phyloP scores from a whole-genome alignment of 2,329 filamentous ascomycete species.

The Alternaria triticimaculans region DNA sequence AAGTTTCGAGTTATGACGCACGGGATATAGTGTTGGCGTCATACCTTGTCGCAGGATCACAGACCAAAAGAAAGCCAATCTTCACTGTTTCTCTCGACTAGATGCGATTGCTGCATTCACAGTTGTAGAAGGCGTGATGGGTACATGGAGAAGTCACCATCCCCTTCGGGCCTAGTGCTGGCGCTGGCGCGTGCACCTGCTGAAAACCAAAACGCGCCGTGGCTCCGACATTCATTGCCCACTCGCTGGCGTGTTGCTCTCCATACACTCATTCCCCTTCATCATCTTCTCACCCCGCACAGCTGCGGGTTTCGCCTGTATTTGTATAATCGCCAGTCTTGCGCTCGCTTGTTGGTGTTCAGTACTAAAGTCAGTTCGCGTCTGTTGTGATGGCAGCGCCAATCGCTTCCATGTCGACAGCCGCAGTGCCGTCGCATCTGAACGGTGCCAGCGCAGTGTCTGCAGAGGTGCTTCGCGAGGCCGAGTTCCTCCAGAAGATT shows the following conservation, averaged over 20 bases:
- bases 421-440: conserved; percentile 34
- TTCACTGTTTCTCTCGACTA: not conserved
- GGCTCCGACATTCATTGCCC: conserved; percentile 7
- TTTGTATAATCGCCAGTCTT: conserved; percentile 30
- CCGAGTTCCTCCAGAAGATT: conserved; percentile 73
- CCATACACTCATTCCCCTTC: conserved; percentile 30
- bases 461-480: conserved; percentile 52
- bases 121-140: conserved; percentile 13
- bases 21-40: not conserved
- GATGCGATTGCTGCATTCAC: conserved; percentile 11
- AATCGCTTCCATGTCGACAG: conserved; percentile 40
- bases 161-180: conserved; percentile 25
- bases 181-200: conserved; percentile 12
- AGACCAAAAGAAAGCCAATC: not conserved
- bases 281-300: conserved; percentile 27
- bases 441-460: conserved; percentile 48
- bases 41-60: not conserved
- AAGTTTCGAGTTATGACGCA: not conserved
- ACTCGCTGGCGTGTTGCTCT: conserved; percentile 18
- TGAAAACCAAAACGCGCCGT: conserved; percentile 17
- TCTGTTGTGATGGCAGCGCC: conserved; percentile 29
- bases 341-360: conserved; percentile 20
- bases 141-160: conserved; percentile 6
- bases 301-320: conserved; percentile 33
- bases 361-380: conserved; percentile 25